phyloP scores from a whole-genome alignment of 129 eudicot species.

The Heracleum sosnowskyi region DNA sequence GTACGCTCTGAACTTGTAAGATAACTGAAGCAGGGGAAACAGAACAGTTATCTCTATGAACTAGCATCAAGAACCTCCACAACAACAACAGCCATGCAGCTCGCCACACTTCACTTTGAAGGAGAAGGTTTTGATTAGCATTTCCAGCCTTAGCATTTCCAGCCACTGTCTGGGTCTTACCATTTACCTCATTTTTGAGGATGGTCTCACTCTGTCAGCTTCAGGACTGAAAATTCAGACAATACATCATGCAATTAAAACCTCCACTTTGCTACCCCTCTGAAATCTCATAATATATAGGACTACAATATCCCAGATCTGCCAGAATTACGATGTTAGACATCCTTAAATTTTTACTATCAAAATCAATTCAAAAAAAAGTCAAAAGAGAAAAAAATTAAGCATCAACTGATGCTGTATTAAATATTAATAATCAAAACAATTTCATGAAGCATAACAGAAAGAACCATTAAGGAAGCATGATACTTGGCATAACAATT shows the following conservation, averaged over 20 bases:
- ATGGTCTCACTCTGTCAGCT: conserved; percentile 28
- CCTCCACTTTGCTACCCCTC: conserved; percentile 42
- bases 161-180: conserved; percentile 23
- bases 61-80: conserved; percentile 43
- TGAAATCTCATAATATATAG: conserved; percentile 37
- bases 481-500: not conserved
- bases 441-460: not conserved
- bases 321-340: not conserved
- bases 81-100: conserved; percentile 34
- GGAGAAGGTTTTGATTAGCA: conserved; percentile 47
- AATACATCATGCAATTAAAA: conserved; percentile 28
- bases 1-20: conserved; percentile 20
- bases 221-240: conserved; percentile 46
- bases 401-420: not conserved
- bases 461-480: not conserved
- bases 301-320: conserved; percentile 23
- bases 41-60: conserved; percentile 25
- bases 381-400: no score
- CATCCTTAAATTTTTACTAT: not conserved
- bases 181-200: not conserved
- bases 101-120: conserved; percentile 2
- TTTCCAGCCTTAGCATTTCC: conserved; percentile 26
- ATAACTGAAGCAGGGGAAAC: conserved; percentile 25
- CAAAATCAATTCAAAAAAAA: not conserved
- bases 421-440: no score